A percentile compares a stretch with the other conserved stretches of the same genome.
phyloP scores from a whole-genome alignment of 805 yeast genomes.

The Huiozyma sinensis region DNA sequence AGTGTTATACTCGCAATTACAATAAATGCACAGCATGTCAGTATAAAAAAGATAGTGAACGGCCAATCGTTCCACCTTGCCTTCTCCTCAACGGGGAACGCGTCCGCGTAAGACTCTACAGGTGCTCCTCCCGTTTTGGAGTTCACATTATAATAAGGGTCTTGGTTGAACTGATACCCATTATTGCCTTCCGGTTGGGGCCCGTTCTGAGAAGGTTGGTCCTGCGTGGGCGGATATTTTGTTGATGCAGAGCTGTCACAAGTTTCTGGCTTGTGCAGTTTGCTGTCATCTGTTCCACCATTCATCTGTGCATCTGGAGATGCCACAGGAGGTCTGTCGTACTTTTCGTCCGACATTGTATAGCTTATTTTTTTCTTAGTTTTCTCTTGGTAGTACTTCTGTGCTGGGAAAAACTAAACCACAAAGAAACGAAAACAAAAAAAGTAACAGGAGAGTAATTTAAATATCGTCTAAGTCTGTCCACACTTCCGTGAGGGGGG shows the following conservation, averaged over 20 bases:
- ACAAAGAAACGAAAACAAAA: too few species aligned
- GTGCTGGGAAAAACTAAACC: too few species aligned
- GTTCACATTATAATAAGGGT: slow-evolving; percentile 20
- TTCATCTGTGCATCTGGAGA: slow-evolving; percentile 10
- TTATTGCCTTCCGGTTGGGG: slow-evolving; percentile 3
- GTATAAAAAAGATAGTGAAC: slow-evolving; percentile 43
- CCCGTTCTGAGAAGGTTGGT: background rate
- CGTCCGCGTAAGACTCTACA: slow-evolving; percentile 48
- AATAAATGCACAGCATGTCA: slow-evolving; percentile 52
- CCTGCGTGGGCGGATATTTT: background rate
- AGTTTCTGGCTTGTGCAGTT: background rate
- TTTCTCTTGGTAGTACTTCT: background rate
- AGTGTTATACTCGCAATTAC: slow-evolving; percentile 62
- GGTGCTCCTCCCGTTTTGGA: slow-evolving; percentile 29
- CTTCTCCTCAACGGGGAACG: slow-evolving; percentile 43
- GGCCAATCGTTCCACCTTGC: slow-evolving; percentile 67
- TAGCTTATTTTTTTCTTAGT: background rate
- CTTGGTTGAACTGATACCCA: slow-evolving; percentile 18
- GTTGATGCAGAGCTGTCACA: background rate
- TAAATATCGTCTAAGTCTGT: too few species aligned
- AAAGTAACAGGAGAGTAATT: too few species aligned
- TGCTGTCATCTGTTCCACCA: background rate
- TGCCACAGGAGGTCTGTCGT: slow-evolving; percentile 11
- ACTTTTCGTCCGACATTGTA: slow-evolving; percentile 2
- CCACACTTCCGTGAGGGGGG: too few species aligned